These are phyloP conservation scores for Tribonema minus DNA, from an alignment of 108 stramenopile species.

Conservation along the genomic window DNA sequence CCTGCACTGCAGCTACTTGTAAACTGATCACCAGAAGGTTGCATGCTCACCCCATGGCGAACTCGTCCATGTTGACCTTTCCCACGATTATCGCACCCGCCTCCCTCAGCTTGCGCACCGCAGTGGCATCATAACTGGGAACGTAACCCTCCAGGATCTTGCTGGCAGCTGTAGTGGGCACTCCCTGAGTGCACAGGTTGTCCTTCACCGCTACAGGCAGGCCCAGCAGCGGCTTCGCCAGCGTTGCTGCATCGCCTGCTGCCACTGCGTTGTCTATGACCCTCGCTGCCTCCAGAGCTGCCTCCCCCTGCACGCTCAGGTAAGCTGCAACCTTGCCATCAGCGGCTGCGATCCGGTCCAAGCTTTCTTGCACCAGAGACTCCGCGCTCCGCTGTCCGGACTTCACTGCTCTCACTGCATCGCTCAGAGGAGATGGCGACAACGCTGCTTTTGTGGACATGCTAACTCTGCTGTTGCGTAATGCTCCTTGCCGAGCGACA, in stretches of 20 bases:
- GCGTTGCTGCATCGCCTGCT: background rate
- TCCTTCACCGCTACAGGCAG: conserved; percentile 89
- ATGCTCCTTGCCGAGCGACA: too few species aligned
- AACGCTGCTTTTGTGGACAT: too few species aligned
- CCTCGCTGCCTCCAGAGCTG: conserved; percentile 12
- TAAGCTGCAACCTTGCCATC: conserved; percentile 15
- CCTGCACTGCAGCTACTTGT: too few species aligned
- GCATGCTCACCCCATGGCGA: conserved; percentile 90
- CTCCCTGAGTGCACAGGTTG: conserved; percentile 73
- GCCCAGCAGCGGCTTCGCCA: conserved; percentile 54
- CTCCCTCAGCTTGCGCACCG: conserved; percentile 58
- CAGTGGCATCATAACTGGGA: conserved; percentile 73
- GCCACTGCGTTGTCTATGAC: conserved; percentile 5
- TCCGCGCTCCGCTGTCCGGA: too few species aligned
- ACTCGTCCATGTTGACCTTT: conserved; percentile 92
- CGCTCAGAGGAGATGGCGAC: too few species aligned
- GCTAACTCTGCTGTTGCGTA: too few species aligned
- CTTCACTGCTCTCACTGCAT: too few species aligned
- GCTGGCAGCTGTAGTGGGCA: conserved; percentile 74
- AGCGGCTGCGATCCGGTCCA: conserved; percentile 4
- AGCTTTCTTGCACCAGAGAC: background rate
- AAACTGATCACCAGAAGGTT: too few species aligned
- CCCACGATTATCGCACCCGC: conserved; percentile 79
- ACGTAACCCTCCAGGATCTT: conserved; percentile 56
- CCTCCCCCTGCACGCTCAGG: conserved; percentile 26